phyloP scores from a whole-genome alignment of 805 yeast genomes.

The Millerago galiae region DNA sequence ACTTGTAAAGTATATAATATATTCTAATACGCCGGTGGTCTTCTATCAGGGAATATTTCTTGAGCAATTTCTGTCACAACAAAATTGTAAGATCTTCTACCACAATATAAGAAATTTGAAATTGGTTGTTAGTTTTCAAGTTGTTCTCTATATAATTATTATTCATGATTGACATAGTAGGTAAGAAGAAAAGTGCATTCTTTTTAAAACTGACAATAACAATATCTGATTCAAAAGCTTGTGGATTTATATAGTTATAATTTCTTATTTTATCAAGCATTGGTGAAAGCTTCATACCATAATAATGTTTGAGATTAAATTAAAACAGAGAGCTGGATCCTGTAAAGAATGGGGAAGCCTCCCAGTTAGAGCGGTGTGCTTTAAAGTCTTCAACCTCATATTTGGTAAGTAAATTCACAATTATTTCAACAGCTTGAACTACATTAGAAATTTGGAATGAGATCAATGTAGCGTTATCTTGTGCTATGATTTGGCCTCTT shows the following conservation, averaged over 20 bases:
- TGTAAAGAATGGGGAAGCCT: conserved; percentile 1
- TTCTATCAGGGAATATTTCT: conserved; percentile 5
- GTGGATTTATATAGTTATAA: neutral
- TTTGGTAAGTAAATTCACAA: conserved; percentile 5
- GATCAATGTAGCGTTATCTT: neutral
- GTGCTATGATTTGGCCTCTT: neutral
- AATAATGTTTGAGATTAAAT: conserved; percentile 4
- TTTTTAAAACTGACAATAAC: neutral
- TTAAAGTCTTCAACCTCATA: conserved; percentile 6
- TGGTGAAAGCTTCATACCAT: conserved; percentile 2
- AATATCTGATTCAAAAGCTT: neutral
- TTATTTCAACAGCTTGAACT: neutral
- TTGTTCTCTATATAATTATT: neutral
- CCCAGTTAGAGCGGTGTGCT: neutral
- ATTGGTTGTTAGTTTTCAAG: neutral
- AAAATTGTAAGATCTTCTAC: conserved; percentile 4
- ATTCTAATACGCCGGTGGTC: conserved; percentile 5
- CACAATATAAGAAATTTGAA: conserved; percentile 1
- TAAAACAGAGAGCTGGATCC: conserved; percentile 4
- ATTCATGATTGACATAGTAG: neutral
- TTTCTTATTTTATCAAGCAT: conserved; percentile 2
- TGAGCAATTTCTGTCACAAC: conserved; percentile 1
- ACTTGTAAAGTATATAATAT: neutral
- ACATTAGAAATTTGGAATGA: neutral
- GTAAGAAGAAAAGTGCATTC: neutral